These are phyloP conservation scores for Pythium scleroteichum DNA, from an alignment of 352 stramenopile species.

Conservation along the genomic window DNA sequence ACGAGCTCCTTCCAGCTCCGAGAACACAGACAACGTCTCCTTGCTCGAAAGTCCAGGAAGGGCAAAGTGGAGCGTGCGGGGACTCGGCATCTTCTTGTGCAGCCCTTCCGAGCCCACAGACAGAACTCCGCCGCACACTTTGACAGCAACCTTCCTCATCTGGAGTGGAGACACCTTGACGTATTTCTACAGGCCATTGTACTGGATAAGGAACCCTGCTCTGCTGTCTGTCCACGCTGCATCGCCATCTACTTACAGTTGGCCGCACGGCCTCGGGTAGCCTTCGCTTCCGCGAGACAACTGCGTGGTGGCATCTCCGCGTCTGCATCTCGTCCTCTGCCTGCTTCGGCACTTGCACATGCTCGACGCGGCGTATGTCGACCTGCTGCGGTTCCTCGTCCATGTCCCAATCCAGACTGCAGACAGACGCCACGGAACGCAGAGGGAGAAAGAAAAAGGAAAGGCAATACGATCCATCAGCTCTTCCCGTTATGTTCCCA, in stretches of 20 bases:
- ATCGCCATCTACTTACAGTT: constrained; percentile 7
- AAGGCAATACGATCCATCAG: too few relatives aligned
- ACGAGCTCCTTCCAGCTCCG: constrained; percentile 13
- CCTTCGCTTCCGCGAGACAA: constrained; percentile 16
- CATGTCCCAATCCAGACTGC: neutral
- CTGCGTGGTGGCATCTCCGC: neutral
- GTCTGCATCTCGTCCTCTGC: neutral
- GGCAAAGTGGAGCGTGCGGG: constrained; percentile 18
- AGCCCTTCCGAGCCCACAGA: neutral
- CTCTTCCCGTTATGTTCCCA: neutral
- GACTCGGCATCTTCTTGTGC: neutral
- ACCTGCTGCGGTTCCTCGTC: constrained; percentile 2
- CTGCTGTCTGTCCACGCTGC: neutral
- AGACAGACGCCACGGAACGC: too few relatives aligned
- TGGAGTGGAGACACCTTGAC: constrained; percentile 3
- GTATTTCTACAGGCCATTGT: constrained; percentile 13
- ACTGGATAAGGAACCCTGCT: neutral
- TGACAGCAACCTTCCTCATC: neutral
- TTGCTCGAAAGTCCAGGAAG: constrained; percentile 22
- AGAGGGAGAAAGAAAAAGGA: too few relatives aligned
- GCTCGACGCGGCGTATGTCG: constrained; percentile 1
- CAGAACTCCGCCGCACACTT: neutral
- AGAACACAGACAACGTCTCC: constrained; percentile 13
- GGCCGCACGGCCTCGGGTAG: constrained; percentile 9
- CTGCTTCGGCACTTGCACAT: neutral